These are phyloP conservation scores for Globisporangium heterothallicum DNA, from an alignment of 352 stramenopile genomes.

Conservation along the genomic window DNA sequence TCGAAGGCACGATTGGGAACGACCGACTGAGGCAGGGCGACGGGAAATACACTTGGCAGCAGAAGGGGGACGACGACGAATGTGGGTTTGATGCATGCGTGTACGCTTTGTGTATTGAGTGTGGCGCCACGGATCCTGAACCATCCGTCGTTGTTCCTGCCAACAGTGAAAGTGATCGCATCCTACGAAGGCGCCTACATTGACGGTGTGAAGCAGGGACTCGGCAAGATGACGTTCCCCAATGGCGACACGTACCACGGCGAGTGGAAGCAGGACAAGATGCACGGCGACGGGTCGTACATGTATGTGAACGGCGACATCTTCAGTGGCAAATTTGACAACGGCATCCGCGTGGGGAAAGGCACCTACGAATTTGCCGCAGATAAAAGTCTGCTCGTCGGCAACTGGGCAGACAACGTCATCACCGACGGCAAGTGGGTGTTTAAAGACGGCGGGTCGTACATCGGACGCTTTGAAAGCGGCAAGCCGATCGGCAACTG, in stretches of 20 bases:
- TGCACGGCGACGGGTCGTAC: constrained; percentile 88
- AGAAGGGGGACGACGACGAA: constrained; percentile 57
- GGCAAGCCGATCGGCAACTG: constrained; percentile 86
- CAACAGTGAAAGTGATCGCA: constrained; percentile 54
- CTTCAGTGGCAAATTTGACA: constrained; percentile 82
- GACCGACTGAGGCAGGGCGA: constrained; percentile 80
- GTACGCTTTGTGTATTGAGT: background rate
- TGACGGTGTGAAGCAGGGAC: constrained; percentile 75
- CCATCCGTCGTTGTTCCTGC: background rate
- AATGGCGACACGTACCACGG: constrained; percentile 89
- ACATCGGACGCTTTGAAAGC: constrained; percentile 79
- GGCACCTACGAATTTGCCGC: constrained; percentile 86
- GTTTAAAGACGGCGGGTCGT: constrained; percentile 85
- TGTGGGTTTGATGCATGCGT: constrained; percentile 14
- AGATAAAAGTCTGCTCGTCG: constrained; percentile 82
- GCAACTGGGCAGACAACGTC: constrained; percentile 80
- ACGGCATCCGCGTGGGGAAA: constrained; percentile 77
- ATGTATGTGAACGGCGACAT: constrained; percentile 91
- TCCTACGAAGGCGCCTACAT: constrained; percentile 87
- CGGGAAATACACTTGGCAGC: constrained; percentile 87
- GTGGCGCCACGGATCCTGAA: too few species aligned
- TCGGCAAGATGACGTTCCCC: constrained; percentile 90
- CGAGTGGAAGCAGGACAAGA: constrained; percentile 80
- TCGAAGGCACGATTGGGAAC: constrained; percentile 79
- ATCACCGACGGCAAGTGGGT: constrained; percentile 90